Conservation (phyloP, 768 basidiomycete species). For the Tylopilus subfusipes region DNA sequence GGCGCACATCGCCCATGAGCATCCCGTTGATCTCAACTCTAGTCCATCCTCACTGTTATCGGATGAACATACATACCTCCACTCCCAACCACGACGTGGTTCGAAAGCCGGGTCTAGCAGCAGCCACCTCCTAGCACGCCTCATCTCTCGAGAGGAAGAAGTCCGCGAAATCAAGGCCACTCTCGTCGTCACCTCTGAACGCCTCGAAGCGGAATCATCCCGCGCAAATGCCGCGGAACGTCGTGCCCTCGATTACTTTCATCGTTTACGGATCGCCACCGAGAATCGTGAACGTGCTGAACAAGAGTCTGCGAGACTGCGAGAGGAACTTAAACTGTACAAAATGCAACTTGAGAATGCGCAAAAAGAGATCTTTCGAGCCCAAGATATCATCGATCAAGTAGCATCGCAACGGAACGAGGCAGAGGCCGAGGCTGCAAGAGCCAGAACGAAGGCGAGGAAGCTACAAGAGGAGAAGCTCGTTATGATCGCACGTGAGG, state of each 20-base stretch:
- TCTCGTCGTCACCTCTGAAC: constrained; percentile 25
- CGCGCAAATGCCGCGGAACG: constrained; percentile 45
- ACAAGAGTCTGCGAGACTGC: constrained; percentile 35
- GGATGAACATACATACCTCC: constrained; percentile 13
- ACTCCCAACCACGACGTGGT: constrained; percentile 15
- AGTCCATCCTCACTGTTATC: constrained; percentile 27
- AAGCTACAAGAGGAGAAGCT: constrained; percentile 41
- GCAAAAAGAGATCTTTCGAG: constrained; percentile 42
- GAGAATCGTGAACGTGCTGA: constrained; percentile 39
- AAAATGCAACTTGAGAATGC: constrained; percentile 44
- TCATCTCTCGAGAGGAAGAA: constrained; percentile 31
- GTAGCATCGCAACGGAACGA: constrained; percentile 40
- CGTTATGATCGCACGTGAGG: constrained; percentile 40
- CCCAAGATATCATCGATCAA: constrained; percentile 41
- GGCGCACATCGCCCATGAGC: constrained; percentile 25
- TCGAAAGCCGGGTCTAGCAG: constrained; percentile 29
- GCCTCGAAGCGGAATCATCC: constrained; percentile 40
- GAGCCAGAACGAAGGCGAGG: constrained; percentile 43
- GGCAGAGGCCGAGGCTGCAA: constrained; percentile 45
- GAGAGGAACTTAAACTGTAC: constrained; percentile 45
- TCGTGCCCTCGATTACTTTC: constrained; percentile 45
- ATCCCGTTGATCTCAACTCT: constrained; percentile 31
- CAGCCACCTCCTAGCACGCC: constrained; percentile 30
- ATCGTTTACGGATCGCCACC: constrained; percentile 38
- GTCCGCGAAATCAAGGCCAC: constrained; percentile 30